Evolutionary conservation across 2,329 filamentous ascomycete genomes (phyloP).

Genomic region (Sporothrix schenckii): DNA sequence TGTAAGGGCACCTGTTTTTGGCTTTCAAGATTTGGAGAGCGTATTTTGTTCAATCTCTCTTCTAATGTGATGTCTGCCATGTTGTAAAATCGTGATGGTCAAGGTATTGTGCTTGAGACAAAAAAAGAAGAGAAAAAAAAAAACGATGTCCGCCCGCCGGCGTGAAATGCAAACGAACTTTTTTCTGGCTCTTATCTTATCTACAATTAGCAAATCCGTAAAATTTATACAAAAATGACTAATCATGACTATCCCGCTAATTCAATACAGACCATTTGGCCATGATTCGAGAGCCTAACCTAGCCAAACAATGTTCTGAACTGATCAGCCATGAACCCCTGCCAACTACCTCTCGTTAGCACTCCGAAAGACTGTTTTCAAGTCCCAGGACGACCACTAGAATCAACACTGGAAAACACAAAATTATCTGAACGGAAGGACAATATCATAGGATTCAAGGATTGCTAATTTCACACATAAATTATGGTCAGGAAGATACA

Average conservation of each 20-base stretch:
- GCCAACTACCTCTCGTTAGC: no score
- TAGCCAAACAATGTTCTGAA: no score
- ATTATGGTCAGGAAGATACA: no score
- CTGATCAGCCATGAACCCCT: no score
- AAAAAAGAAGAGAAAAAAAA: not conserved
- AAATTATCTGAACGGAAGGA: no score
- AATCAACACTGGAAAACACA: no score
- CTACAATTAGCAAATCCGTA: slow-evolving; percentile 29
- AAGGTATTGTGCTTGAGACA: not conserved
- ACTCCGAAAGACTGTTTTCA: no score
- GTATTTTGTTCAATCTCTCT: slow-evolving; percentile 96
- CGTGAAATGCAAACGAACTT: not conserved
- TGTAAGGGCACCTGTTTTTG: slow-evolving; percentile 74
- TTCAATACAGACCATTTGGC: no score
- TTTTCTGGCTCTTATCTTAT: slow-evolving; percentile 34
- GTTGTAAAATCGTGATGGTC: slow-evolving; percentile 16
- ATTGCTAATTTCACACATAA: no score
- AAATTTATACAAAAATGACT: slow-evolving; percentile 1
- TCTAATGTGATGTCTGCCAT: slow-evolving; percentile 64
- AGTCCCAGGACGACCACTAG: no score
- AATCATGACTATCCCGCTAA: not conserved
- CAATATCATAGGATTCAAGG: no score
- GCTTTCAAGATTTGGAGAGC: slow-evolving; percentile 92
- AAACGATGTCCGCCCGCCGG: not conserved
- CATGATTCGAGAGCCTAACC: no score